Evolutionary conservation across 306 rosid species (phyloP).

Genomic region (Prinsepia uniflora): DNA sequence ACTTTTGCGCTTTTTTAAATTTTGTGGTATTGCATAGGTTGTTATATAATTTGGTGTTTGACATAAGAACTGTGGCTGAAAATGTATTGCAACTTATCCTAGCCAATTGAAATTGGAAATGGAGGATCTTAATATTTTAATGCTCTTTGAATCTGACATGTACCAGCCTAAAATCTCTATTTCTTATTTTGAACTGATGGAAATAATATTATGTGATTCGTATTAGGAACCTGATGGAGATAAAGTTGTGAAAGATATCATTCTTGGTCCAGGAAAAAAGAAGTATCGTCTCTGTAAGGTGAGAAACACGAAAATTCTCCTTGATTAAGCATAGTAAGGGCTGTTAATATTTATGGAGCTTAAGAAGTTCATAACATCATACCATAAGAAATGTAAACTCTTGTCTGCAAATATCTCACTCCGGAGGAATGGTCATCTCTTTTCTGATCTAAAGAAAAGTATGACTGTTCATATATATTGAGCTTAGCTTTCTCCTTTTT

Average conservation of each 20-base stretch:
- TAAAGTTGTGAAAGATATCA: slow-evolving; percentile 59
- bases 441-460: too few species aligned
- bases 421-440: too few species aligned
- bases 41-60: not conserved
- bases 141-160: not conserved
- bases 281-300: slow-evolving; percentile 75
- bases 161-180: not conserved
- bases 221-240: slow-evolving; percentile 70
- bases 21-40: not conserved
- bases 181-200: not conserved
- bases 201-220: slow-evolving; percentile 9
- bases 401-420: too few species aligned
- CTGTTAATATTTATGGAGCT: not conserved
- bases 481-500: not conserved
- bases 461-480: not conserved
- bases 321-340: not conserved
- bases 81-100: too few species aligned
- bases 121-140: not conserved
- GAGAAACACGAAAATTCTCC: slow-evolving; percentile 10
- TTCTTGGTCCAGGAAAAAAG: slow-evolving; percentile 61
- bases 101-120: not conserved
- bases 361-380: too few species aligned
- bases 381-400: too few species aligned
- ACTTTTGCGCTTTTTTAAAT: not conserved
- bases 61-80: too few species aligned